phyloP scores from a whole-genome alignment of 208 protist genomes.

The Acanthamoeba culbertsoni region DNA sequence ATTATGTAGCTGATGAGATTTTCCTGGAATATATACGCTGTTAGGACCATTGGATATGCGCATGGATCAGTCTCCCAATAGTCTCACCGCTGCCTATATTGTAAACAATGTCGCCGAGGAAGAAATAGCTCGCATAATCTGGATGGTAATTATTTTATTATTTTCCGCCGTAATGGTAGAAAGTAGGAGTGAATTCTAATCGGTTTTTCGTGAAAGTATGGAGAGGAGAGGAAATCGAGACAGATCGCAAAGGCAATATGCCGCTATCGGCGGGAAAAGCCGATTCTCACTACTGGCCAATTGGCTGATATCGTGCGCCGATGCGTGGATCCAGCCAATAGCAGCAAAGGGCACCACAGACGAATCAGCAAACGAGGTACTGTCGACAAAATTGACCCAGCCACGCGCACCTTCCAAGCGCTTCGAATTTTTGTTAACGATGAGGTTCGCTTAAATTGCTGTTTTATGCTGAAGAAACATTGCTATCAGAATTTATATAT shows the following conservation, averaged over 20 bases:
- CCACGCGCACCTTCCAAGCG: slow-evolving; percentile 53
- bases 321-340: not conserved
- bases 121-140: slow-evolving; percentile 41
- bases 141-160: not conserved
- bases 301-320: slow-evolving; percentile 25
- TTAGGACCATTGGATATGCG: slow-evolving; percentile 40
- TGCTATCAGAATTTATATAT: not conserved
- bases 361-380: not conserved
- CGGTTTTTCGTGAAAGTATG: slow-evolving; percentile 53
- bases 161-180: not conserved
- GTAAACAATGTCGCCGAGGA: slow-evolving; percentile 48
- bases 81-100: not conserved
- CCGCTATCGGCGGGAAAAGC: not conserved
- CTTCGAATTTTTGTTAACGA: slow-evolving; percentile 56
- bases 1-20: not conserved
- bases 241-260: slow-evolving; percentile 34
- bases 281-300: slow-evolving; percentile 2
- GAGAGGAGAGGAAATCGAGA: slow-evolving; percentile 29
- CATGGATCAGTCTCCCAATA: slow-evolving; percentile 12
- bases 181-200: not conserved
- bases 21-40: not conserved
- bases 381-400: slow-evolving; percentile 23
- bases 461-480: not conserved
- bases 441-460: not conserved
- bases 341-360: not conserved